phyloP scores from a whole-genome alignment of 2,329 filamentous ascomycete species.

The Aspergillus pseudonomiae region DNA sequence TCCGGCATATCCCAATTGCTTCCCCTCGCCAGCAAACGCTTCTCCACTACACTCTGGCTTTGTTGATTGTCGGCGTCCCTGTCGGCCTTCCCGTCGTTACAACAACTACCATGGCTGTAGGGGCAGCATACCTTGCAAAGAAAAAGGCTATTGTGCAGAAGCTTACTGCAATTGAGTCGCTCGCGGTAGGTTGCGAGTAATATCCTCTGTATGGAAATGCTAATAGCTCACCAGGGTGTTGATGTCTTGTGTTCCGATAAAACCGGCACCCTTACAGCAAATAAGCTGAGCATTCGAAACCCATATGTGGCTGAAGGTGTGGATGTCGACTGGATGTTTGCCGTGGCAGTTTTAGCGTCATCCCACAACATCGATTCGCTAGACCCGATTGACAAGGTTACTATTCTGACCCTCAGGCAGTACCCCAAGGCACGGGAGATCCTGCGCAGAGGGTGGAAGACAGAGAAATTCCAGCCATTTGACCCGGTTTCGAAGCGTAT shows the following conservation, averaged over 20 bases:
- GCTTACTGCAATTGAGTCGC: constrained; percentile 75
- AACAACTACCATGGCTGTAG: constrained; percentile 76
- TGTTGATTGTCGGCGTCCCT: constrained; percentile 78
- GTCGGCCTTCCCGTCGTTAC: constrained; percentile 80
- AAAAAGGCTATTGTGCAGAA: constrained; percentile 81
- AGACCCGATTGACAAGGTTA: constrained; percentile 80
- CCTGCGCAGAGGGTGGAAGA: constrained; percentile 72
- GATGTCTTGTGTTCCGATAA: constrained; percentile 82
- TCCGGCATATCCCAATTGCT: constrained; percentile 66
- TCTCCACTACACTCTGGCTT: constrained; percentile 68
- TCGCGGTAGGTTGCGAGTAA: constrained; percentile 53
- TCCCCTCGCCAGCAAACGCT: constrained; percentile 61
- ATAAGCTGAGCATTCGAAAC: constrained; percentile 73
- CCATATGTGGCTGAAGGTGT: constrained; percentile 76
- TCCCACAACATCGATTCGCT: constrained; percentile 78
- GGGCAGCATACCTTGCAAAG: constrained; percentile 75
- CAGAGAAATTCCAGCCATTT: constrained; percentile 71
- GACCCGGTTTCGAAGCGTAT: constrained; percentile 81
- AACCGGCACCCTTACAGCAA: constrained; percentile 69
- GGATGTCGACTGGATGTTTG: constrained; percentile 84
- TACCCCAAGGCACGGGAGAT: constrained; percentile 78
- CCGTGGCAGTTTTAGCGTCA: constrained; percentile 73
- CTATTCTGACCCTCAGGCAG: constrained; percentile 71
- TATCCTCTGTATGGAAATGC: neutral
- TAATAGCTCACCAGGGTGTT: constrained; percentile 53